Evolutionary conservation across 2,329 filamentous ascomycete genomes (phyloP).

Genomic region (Drechslerella coelobrocha): DNA sequence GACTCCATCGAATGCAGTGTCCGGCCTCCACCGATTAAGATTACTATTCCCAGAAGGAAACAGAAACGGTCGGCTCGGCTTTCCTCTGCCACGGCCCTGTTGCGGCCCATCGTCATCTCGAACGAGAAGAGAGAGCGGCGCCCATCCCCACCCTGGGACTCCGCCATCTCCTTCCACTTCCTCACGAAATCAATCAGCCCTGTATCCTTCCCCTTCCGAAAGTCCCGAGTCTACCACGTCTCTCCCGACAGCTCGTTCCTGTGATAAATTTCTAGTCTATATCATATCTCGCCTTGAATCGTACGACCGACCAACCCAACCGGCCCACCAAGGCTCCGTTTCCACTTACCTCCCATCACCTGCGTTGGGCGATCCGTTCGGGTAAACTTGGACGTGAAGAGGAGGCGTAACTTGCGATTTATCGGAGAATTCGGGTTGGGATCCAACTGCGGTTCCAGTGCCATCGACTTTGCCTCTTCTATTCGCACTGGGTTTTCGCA

Average conservation of each 20-base stretch:
- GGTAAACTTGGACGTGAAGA: background rate
- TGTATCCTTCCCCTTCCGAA: background rate
- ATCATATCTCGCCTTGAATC: no score
- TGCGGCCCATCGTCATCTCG: constrained; percentile 20
- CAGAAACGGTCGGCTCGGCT: constrained; percentile 9
- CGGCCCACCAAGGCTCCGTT: background rate
- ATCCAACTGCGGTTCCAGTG: constrained; percentile 10
- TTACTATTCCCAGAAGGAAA: background rate
- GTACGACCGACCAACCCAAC: background rate
- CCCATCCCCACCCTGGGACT: constrained; percentile 21
- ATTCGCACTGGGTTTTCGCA: background rate
- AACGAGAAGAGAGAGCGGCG: constrained; percentile 4
- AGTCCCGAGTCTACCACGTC: background rate
- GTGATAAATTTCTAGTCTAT: background rate
- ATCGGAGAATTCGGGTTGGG: background rate
- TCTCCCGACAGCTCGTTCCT: background rate
- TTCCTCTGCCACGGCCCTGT: constrained; percentile 3
- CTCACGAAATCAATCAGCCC: constrained; percentile 30
- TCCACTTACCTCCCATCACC: background rate
- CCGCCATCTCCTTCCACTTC: constrained; percentile 18
- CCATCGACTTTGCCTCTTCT: constrained; percentile 6
- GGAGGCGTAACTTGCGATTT: background rate
- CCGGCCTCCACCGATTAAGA: background rate
- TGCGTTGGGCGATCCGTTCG: background rate
- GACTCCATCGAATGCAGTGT: background rate